phyloP scores from a whole-genome alignment of 75 land plant species.

The Cunninghamia lanceolata region DNA sequence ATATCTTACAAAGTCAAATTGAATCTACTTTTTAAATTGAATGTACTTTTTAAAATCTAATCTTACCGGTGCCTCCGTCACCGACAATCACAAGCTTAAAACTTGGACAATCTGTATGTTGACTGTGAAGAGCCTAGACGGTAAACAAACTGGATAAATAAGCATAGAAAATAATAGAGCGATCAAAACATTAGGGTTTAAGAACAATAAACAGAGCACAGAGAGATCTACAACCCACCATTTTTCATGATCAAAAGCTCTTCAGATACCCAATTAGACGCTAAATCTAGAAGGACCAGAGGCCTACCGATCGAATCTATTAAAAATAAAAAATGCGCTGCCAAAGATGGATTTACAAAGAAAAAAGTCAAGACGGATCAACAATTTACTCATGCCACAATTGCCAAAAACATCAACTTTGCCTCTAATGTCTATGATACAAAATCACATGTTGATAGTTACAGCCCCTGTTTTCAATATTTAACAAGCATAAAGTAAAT shows the following conservation, averaged over 20 bases:
- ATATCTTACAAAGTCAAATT: no score
- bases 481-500: not conserved
- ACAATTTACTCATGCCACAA: not conserved
- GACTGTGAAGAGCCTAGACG: conserved; percentile 28
- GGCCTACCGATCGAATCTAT: no score
- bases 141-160: not conserved
- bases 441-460: not conserved
- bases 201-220: no score
- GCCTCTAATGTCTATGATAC: not conserved
- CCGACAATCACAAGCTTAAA: conserved; percentile 80
- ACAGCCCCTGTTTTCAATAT: not conserved
- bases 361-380: no score
- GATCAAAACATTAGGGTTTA: not conserved
- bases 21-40: no score
- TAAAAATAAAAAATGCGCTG: not conserved
- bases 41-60: not conserved
- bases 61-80: conserved; percentile 65
- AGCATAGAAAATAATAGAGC: not conserved
- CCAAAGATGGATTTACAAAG: not conserved
- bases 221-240: no score
- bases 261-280: no score
- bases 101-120: conserved; percentile 45
- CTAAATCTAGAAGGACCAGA: no score
- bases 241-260: no score
- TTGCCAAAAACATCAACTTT: conserved; percentile 2